Base-by-base conservation (phyloP, 768 basidiomycete species). In the Tricholoma furcatifolium region DNA sequence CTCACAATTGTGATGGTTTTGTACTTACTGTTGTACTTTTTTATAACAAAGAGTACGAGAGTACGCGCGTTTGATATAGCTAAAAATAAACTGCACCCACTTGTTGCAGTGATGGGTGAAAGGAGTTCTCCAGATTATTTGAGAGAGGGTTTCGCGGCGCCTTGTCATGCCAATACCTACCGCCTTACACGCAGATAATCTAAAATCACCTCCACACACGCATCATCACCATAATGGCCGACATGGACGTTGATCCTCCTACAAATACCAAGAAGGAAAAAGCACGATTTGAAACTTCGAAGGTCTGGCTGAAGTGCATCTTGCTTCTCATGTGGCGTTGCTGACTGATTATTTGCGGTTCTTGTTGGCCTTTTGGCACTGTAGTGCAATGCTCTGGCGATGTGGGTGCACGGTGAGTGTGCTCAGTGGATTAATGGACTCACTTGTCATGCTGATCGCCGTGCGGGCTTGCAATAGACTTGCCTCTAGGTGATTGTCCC, bases 311-410 rank as follows among this genome's bases (percentile, higher is more conserved):
- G 47, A 51, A 30, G 23, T 23, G 48, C 12, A 23, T 48, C 49
- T 20, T 9, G 18, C 27, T 39, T n/a, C n/a, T 27, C 17, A 31
- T 24, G 17, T 6, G 14, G 15, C 56, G 38, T 18, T 24, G 30
- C 47, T 51, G 43, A 56, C 53, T 35, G 34, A 35, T 15, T 15
- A 9, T n/a, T 54, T 38, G 36, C 15, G 44, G 43, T 48, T 12
- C 43, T 47, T 47, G 17, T 6, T 3, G 40, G 46, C n/a, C n/a
- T n/a, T n/a, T n/a, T n/a, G n/a, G n/a, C n/a, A n/a, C n/a, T n/a
- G n/a, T n/a, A 99, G 97, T 99, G 97, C 96, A 98, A 98, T 65
- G 97, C 97, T 11, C 97, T 98, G 47, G 82, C 97, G 1, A 78
- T 99, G 0, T 99, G 97, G 97, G 93, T 96, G 17, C 98, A 96